These are phyloP conservation scores for Alternaria tenuissima DNA, from an alignment of 2,329 filamentous ascomycete species.

Conservation along the genomic window DNA sequence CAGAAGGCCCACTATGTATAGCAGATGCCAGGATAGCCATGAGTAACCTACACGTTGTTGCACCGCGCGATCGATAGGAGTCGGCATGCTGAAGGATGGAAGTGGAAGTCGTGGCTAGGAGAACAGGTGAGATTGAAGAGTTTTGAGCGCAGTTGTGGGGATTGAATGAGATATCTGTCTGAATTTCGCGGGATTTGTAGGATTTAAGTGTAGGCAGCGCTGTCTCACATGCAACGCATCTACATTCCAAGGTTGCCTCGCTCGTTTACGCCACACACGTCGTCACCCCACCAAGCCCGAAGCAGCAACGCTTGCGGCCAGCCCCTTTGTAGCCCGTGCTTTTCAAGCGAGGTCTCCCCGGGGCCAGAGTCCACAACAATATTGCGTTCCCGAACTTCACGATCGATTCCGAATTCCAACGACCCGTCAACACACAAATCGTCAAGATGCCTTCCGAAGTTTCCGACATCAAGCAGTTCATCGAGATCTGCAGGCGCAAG, in stretches of 20 bases:
- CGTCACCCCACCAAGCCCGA: slow-evolving; percentile 34
- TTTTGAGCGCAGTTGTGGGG: neutral
- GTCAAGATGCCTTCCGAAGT: slow-evolving; percentile 98
- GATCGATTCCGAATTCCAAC: slow-evolving; percentile 35
- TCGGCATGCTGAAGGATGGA: slow-evolving; percentile 53
- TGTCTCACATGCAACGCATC: slow-evolving; percentile 16
- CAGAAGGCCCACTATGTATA: slow-evolving; percentile 32
- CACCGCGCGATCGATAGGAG: slow-evolving; percentile 58
- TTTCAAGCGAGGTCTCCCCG: slow-evolving; percentile 41
- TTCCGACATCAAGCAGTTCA: slow-evolving; percentile 99
- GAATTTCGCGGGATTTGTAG: neutral
- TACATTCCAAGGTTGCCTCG: slow-evolving; percentile 1
- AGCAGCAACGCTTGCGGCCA: slow-evolving; percentile 23
- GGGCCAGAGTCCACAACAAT: slow-evolving; percentile 33
- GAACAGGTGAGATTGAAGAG: neutral
- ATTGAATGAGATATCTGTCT: neutral
- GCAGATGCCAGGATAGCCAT: slow-evolving; percentile 29
- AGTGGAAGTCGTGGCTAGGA: neutral
- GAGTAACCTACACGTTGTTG: slow-evolving; percentile 52
- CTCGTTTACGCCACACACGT: slow-evolving; percentile 35
- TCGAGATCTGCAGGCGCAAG: slow-evolving; percentile 99
- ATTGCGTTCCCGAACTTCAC: slow-evolving; percentile 24
- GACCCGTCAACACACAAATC: slow-evolving; percentile 51
- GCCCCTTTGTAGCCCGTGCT: slow-evolving; percentile 43
- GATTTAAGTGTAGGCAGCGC: slow-evolving; percentile 17